phyloP scores from a whole-genome alignment of 176 grass and related monocot species.

The Raddia distichophylla region DNA sequence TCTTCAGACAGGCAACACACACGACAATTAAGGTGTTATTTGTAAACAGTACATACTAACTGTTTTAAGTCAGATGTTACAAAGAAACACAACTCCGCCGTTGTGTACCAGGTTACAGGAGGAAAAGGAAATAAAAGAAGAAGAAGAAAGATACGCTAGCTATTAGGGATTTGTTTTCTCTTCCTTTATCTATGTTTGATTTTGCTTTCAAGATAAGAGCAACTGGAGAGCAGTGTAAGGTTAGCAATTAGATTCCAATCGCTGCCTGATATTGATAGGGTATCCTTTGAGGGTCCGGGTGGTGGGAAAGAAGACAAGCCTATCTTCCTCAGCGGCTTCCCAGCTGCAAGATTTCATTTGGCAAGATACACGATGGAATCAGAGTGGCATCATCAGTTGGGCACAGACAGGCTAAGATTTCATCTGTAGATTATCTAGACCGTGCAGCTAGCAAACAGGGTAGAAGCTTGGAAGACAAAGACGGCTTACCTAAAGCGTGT shows the following conservation, averaged over 20 bases:
- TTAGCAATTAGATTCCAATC: conserved; percentile 25
- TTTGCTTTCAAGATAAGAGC: conserved; percentile 1
- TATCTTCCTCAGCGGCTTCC: conserved; percentile 83
- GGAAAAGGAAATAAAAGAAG: background rate
- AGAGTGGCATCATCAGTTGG: background rate
- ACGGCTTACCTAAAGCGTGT: conserved; percentile 70
- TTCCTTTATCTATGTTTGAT: conserved; percentile 33
- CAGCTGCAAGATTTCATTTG: conserved; percentile 63
- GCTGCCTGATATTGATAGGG: conserved; percentile 65
- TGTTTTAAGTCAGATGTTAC: conserved; percentile 22
- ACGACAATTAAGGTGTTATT: conserved; percentile 24
- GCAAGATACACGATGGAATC: conserved; percentile 23
- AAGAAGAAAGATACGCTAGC: background rate
- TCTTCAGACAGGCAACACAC: background rate
- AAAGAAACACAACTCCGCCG: conserved; percentile 30
- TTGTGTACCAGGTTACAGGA: conserved; percentile 36
- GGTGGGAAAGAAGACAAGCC: conserved; percentile 84
- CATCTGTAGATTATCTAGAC: background rate
- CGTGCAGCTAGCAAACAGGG: background rate
- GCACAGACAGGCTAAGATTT: background rate
- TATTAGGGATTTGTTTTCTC: background rate
- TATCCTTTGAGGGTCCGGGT: conserved; percentile 88
- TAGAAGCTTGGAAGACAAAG: background rate
- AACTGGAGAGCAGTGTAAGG: background rate
- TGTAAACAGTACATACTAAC: conserved; percentile 28